Conservation (phyloP, 176 grass and related monocot genomes). For the Triticum monococcum region DNA sequence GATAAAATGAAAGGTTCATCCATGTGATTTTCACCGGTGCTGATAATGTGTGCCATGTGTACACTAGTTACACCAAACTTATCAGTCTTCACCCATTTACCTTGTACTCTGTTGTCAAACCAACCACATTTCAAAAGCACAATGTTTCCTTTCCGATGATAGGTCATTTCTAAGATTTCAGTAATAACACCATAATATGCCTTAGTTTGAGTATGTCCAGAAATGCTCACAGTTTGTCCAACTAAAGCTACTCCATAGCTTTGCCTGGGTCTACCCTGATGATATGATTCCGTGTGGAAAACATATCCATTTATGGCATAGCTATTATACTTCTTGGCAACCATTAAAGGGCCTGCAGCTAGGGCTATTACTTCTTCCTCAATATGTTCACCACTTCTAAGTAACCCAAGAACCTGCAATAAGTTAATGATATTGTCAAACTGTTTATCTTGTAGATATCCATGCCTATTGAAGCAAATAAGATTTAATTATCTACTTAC, state of each 20-base stretch:
- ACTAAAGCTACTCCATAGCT: neutral
- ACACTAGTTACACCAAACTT: neutral
- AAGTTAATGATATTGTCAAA: neutral
- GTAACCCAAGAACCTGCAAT: neutral
- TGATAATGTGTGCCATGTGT: neutral
- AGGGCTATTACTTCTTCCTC: neutral
- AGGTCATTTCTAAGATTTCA: neutral
- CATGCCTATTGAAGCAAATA: neutral
- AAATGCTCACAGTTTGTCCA: neutral
- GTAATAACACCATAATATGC: neutral
- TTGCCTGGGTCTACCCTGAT: neutral
- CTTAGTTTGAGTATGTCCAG: neutral
- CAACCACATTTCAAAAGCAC: neutral
- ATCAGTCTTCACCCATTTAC: neutral
- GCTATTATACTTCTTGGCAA: neutral
- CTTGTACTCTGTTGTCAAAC: neutral
- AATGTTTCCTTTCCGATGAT: neutral
- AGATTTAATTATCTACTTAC: no score
- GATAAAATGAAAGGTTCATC: conserved; percentile 10
- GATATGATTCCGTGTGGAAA: neutral
- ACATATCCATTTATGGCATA: neutral
- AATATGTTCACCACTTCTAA: neutral
- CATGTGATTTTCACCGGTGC: neutral
- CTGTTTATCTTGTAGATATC: neutral
- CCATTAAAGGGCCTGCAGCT: neutral